A percentile compares a stretch with the other conserved stretches of the same genome.
phyloP scores from a whole-genome alignment of 73 alveolate species.

The Paramecium tetraurelia region DNA sequence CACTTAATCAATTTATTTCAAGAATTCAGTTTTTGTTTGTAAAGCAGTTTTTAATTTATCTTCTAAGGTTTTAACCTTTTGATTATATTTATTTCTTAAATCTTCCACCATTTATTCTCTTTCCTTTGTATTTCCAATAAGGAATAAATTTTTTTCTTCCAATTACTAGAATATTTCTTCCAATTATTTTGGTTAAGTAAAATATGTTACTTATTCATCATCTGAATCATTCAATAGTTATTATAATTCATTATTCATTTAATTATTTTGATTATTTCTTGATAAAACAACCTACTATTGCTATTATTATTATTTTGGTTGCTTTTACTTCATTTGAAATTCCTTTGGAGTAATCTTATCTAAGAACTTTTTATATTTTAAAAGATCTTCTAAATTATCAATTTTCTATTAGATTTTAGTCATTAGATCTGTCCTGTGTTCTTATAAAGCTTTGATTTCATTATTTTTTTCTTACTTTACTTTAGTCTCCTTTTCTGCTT shows the following conservation, averaged over 20 bases:
- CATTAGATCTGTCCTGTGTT: conserved; percentile 43
- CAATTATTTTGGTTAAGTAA: conserved; percentile 48
- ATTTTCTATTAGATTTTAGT: conserved; percentile 51
- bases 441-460: conserved; percentile 43
- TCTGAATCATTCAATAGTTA: conserved; percentile 52
- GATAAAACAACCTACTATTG: neutral
- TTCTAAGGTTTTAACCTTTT: conserved; percentile 24
- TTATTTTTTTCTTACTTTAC: conserved; percentile 3
- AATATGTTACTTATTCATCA: conserved; percentile 56
- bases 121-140: conserved; percentile 58
- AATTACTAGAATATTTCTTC: conserved; percentile 56
- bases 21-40: conserved; percentile 25
- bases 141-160: conserved; percentile 52
- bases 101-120: conserved; percentile 60
- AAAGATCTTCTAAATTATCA: conserved; percentile 52
- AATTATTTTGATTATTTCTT: conserved; percentile 11
- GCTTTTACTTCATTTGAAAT: neutral
- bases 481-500: conserved; percentile 56
- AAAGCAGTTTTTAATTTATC: conserved; percentile 43
- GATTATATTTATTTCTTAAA: conserved; percentile 20
- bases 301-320: neutral
- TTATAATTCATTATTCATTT: conserved; percentile 27
- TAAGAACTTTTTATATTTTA: conserved; percentile 55
- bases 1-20: conserved; percentile 30
- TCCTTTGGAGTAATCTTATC: conserved; percentile 61